A percentile compares a stretch with the other conserved stretches of the same genome.
phyloP scores from a whole-genome alignment of 306 rosid species.

The Inga oerstediana region DNA sequence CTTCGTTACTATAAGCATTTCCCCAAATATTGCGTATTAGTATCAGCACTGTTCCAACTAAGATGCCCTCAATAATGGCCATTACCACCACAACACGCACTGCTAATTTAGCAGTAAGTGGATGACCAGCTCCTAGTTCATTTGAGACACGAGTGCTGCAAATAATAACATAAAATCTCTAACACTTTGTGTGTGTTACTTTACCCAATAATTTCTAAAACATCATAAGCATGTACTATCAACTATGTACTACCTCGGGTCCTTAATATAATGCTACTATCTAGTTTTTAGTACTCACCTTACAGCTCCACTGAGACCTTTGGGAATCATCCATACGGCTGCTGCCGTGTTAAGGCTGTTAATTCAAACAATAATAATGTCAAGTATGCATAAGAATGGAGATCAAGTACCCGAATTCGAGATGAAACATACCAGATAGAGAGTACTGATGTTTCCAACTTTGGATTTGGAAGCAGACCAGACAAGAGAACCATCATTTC shows the following conservation, averaged over 20 bases:
- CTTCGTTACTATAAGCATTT: background rate
- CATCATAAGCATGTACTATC: background rate
- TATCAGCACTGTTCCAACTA: constrained; percentile 51
- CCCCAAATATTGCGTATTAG: constrained; percentile 40
- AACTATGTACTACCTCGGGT: too few species aligned
- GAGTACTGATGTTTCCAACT: constrained; percentile 68
- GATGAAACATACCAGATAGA: constrained; percentile 56
- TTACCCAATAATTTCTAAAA: background rate
- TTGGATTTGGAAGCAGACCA: constrained; percentile 73
- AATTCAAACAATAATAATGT: background rate
- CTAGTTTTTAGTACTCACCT: constrained; percentile 42
- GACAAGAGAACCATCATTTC: constrained; percentile 68
- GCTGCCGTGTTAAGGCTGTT: constrained; percentile 51
- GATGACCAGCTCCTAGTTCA: constrained; percentile 77
- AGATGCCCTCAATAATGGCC: constrained; percentile 56
- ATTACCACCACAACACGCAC: constrained; percentile 51
- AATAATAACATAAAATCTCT: background rate
- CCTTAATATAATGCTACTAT: too few species aligned
- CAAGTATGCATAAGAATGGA: background rate
- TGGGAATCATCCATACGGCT: constrained; percentile 73
- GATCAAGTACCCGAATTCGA: background rate
- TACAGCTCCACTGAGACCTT: constrained; percentile 71
- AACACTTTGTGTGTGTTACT: background rate
- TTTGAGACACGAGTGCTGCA: constrained; percentile 76
- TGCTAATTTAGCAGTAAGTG: constrained; percentile 60